Evolutionary conservation across 345 rosid species (phyloP), one percentile per base, ranked within the genome.

Genomic region (Psidium guajava): DNA sequence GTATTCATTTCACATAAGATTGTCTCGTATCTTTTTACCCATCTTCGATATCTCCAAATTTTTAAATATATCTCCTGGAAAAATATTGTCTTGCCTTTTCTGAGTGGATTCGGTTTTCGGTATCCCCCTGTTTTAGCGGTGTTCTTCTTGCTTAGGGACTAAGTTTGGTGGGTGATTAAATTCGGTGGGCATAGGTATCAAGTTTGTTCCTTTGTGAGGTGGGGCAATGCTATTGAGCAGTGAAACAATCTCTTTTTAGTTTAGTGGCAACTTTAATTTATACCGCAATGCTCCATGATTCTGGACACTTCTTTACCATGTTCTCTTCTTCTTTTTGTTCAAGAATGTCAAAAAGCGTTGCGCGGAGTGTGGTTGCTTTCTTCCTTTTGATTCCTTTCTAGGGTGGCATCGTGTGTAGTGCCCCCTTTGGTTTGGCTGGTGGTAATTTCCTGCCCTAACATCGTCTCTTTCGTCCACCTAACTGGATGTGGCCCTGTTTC

Each of bases 351-450:
- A 83, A 52, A 16, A 61, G 61, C 55, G 11, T 2, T 74, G 24
- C 5, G 32, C 47, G 1, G 3, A 69, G 77, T 21, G 13, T 69
- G 25, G 47, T 69, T 69, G 47, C 50, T 85, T 75, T 83, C 53
- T 80, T 55, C 83, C 27, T 73, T 84, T 84, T 80, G 87, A 88
- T 85, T 52, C 90, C 87, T 86, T 82, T 74, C 5, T 55, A 56
- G 58, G 40, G 36, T 59, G 86, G 28, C 47, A 21, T 40, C 13
- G 21, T 16, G 40, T 52, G 11, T 9, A 51, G 83, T 2, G 6
- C 13, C 58, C 58, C 77, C 40, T 61, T 20, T 36, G 75, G 42
- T 3, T 7, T 5, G 22, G 11, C 44, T 28, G 44, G 75, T 64
- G 44, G 75, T 64, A 28, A 64, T 7, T 64, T 28, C 75, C 11